Percentiles rank a stretch among this genome's conserved stretches.
Evolutionary conservation across 805 yeast genomes (phyloP).

Genomic region (Schwanniomyces polymorphus): DNA sequence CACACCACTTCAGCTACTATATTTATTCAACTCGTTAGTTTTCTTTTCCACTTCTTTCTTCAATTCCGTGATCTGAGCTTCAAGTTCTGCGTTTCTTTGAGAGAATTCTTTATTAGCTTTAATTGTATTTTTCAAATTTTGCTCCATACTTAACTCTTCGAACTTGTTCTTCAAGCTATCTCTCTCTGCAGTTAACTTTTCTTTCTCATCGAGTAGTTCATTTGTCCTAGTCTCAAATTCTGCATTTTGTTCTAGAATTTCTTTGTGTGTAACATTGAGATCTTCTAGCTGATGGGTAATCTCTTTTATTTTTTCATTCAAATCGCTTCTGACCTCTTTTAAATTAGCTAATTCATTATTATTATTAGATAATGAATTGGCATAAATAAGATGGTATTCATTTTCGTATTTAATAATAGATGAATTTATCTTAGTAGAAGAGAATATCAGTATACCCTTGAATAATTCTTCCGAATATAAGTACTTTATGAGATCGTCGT

Average conservation of each 20-base stretch:
- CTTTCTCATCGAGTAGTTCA: constrained; percentile 12
- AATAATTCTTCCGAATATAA: constrained; percentile 18
- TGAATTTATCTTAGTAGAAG: constrained; percentile 18
- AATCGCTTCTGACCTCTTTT: constrained; percentile 36
- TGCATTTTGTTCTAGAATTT: constrained; percentile 33
- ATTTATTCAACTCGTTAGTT: constrained; percentile 20
- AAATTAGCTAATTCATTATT: constrained; percentile 37
- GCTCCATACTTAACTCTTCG: constrained; percentile 36
- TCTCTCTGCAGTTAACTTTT: constrained; percentile 11
- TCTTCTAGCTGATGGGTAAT: constrained; percentile 26
- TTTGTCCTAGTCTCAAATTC: constrained; percentile 1
- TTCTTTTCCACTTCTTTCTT: constrained; percentile 25
- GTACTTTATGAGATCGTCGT: constrained; percentile 24
- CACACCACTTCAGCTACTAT: background rate
- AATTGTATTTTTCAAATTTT: constrained; percentile 35
- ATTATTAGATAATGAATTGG: constrained; percentile 37
- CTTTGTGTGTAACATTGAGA: constrained; percentile 34
- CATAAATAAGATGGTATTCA: constrained; percentile 37
- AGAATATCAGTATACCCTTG: background rate
- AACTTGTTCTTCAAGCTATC: constrained; percentile 21
- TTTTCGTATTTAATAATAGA: constrained; percentile 34
- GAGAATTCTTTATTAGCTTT: constrained; percentile 42
- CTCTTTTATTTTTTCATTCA: constrained; percentile 24
- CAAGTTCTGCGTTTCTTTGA: constrained; percentile 30
- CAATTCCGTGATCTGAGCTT: constrained; percentile 29